These are phyloP conservation scores for Lindgomyces ingoldianus DNA, from an alignment of 495 filamentous ascomycete genomes.

Conservation along the genomic window DNA sequence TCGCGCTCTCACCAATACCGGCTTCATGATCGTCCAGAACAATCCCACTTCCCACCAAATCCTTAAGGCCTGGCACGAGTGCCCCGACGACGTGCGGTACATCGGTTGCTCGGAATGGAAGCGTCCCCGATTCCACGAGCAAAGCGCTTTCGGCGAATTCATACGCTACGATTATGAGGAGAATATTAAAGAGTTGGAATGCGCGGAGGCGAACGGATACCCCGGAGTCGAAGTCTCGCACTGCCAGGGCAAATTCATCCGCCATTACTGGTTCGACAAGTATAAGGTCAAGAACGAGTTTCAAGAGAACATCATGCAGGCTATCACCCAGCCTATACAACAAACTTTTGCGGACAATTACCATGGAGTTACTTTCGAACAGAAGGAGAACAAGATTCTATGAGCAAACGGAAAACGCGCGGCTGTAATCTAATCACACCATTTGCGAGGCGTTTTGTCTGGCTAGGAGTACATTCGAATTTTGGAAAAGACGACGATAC, in stretches of 20 bases:
- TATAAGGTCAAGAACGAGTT: conserved; percentile 21
- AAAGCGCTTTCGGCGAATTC: conserved; percentile 46
- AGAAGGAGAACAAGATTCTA: conserved; percentile 16
- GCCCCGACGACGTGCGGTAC: conserved; percentile 43
- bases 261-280: conserved; percentile 39
- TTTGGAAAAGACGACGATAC: neutral
- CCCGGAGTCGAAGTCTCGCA: conserved; percentile 17
- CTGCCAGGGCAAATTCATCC: conserved; percentile 34
- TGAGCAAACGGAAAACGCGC: neutral
- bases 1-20: conserved; percentile 45
- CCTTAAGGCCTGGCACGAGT: conserved; percentile 46
- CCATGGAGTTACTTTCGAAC: neutral
- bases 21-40: conserved; percentile 47
- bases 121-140: conserved; percentile 45
- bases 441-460: no score
- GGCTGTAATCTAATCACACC: no score
- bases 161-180: conserved; percentile 44
- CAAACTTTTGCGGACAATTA: conserved; percentile 23
- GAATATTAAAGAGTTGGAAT: conserved; percentile 45
- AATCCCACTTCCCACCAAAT: conserved; percentile 42
- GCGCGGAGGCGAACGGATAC: conserved; percentile 45
- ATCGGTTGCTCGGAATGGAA: conserved; percentile 43
- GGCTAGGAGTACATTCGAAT: no score
- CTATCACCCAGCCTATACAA: conserved; percentile 29
- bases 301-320: conserved; percentile 33